Percentiles rank a stretch among this genome's conserved stretches.
Evolutionary conservation across 176 grass and related monocot genomes (phyloP).

Genomic region (Tuctoria greenei): DNA sequence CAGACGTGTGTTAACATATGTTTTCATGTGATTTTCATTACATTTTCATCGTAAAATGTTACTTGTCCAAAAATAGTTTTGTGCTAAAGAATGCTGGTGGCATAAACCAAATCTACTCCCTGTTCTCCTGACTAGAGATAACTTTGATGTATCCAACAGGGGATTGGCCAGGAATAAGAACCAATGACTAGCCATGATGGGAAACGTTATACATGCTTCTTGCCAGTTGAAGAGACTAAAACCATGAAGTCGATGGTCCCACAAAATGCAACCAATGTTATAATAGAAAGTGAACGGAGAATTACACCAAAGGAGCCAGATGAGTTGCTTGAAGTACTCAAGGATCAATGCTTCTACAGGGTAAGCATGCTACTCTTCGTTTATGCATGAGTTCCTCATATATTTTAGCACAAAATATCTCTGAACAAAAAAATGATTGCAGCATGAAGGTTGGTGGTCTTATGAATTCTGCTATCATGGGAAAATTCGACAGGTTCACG

Average conservation of each 20-base stretch:
- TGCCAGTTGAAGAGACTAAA: conserved; percentile 81
- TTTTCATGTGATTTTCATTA: neutral
- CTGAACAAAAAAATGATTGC: conserved; percentile 9
- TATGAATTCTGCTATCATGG: conserved; percentile 93
- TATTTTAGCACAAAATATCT: conserved; percentile 7
- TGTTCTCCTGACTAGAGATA: neutral
- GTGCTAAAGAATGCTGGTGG: neutral
- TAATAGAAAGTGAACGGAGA: conserved; percentile 79
- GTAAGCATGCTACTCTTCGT: conserved; percentile 43
- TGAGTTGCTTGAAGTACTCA: conserved; percentile 80
- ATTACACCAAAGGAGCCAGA: conserved; percentile 85
- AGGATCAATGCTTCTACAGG: conserved; percentile 86
- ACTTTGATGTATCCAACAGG: conserved; percentile 48
- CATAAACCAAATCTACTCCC: neutral
- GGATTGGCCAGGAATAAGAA: conserved; percentile 70
- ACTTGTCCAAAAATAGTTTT: neutral
- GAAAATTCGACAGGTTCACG: conserved; percentile 73
- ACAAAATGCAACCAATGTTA: conserved; percentile 80
- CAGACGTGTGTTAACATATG: neutral
- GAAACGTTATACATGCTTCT: conserved; percentile 64
- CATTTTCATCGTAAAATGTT: neutral
- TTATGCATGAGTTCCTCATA: neutral
- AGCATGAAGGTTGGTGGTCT: conserved; percentile 94
- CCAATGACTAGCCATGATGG: conserved; percentile 76
- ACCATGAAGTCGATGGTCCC: conserved; percentile 56